A percentile compares a stretch with the other conserved stretches of the same genome.
Evolutionary conservation across 1,284 basidiomycete species (phyloP).

Genomic region (Heimioporus punctisporus): DNA sequence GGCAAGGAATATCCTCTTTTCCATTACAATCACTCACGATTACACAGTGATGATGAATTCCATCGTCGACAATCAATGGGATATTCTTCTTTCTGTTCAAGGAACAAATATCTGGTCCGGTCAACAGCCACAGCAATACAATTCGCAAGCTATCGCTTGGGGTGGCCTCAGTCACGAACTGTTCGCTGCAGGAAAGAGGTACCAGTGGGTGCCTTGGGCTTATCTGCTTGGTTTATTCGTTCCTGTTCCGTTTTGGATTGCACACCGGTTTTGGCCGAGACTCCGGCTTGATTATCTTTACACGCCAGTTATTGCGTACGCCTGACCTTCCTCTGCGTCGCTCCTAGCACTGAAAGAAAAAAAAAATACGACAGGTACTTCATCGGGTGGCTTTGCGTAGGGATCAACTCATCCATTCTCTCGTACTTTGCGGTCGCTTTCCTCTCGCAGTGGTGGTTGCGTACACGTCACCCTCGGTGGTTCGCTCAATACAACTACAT

Average conservation of each 20-base stretch:
- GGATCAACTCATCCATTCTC: conserved; percentile 46
- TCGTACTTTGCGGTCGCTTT: conserved; percentile 49
- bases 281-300: conserved; percentile 44
- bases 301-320: conserved; percentile 45
- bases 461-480: conserved; percentile 58
- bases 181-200: conserved; percentile 54
- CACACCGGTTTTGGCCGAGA: conserved; percentile 44
- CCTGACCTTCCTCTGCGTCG: neutral
- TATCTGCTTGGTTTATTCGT: conserved; percentile 57
- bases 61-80: conserved; percentile 54
- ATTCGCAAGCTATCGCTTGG: conserved; percentile 67
- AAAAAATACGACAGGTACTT: too few relatives aligned
- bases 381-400: conserved; percentile 26
- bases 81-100: conserved; percentile 44
- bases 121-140: conserved; percentile 56
- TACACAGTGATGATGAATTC: conserved; percentile 59
- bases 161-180: conserved; percentile 63
- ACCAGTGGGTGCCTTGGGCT: conserved; percentile 58
- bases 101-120: conserved; percentile 70
- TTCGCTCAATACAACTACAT: conserved; percentile 54
- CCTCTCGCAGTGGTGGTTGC: conserved; percentile 58
- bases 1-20: conserved; percentile 30
- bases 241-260: conserved; percentile 58
- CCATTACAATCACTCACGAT: neutral
- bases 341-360: too few relatives aligned